Percentiles rank a stretch among this genome's conserved stretches.
phyloP scores from a whole-genome alignment of 306 rosid genomes.

The Myrica gale region DNA sequence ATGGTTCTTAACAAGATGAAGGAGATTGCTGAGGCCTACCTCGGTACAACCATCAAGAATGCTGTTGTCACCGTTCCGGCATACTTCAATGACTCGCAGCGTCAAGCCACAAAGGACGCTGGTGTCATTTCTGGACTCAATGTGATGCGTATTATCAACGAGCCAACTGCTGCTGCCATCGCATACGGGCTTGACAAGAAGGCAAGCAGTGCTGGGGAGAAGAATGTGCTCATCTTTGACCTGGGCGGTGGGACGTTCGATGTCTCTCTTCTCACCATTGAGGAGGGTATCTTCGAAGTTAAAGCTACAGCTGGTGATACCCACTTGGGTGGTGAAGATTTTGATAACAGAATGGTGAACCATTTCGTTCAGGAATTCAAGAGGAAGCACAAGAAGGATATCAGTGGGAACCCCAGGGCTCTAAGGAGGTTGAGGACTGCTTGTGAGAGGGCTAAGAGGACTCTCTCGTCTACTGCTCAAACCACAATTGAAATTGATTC shows the following conservation, averaged over 20 bases:
- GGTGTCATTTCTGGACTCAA: conserved; percentile 54
- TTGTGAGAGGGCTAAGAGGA: conserved; percentile 59
- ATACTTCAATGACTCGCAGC: conserved; percentile 55
- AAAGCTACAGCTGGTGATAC: conserved; percentile 59
- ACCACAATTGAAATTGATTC: conserved; percentile 58
- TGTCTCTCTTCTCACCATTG: conserved; percentile 51
- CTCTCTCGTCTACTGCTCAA: conserved; percentile 48
- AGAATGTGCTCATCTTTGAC: conserved; percentile 53
- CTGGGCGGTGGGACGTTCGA: conserved; percentile 61
- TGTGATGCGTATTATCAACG: conserved; percentile 56
- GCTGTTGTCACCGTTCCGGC: conserved; percentile 59
- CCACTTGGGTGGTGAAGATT: conserved; percentile 63
- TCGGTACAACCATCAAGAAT: conserved; percentile 41
- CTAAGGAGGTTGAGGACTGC: conserved; percentile 56
- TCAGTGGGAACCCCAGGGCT: conserved; percentile 49
- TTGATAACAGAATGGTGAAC: conserved; percentile 56
- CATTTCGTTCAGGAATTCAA: conserved; percentile 60
- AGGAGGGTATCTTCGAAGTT: conserved; percentile 55
- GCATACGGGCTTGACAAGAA: conserved; percentile 59
- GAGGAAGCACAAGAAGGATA: conserved; percentile 50
- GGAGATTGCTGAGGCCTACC: conserved; percentile 55
- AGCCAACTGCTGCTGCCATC: conserved; percentile 57
- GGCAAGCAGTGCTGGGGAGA: conserved; percentile 32
- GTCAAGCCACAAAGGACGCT: conserved; percentile 57
- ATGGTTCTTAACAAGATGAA: conserved; percentile 56